These are phyloP conservation scores for Arachis monticola DNA, from an alignment of 331 rosid genomes.

Conservation along the genomic window DNA sequence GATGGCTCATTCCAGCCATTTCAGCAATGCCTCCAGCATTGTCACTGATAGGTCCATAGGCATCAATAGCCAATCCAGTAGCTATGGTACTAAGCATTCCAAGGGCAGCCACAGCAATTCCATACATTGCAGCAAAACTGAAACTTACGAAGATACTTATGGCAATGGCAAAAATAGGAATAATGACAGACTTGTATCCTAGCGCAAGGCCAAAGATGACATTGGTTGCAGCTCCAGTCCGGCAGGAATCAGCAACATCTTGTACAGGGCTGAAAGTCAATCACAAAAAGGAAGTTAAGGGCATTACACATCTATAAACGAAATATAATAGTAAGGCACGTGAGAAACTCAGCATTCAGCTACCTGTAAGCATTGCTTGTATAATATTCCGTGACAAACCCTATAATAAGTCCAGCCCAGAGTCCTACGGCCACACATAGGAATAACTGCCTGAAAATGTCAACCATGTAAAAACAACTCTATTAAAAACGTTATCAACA, in stretches of 20 bases:
- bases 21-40: slow-evolving; percentile 90
- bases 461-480: slow-evolving; percentile 21
- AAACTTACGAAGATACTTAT: slow-evolving; percentile 78
- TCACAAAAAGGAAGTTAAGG: slow-evolving; percentile 27
- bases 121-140: slow-evolving; percentile 82
- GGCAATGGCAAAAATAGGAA: slow-evolving; percentile 81
- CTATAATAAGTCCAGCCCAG: slow-evolving; percentile 89
- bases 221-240: slow-evolving; percentile 88
- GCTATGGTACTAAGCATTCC: slow-evolving; percentile 88
- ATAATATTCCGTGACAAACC: slow-evolving; percentile 79
- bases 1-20: slow-evolving; percentile 92
- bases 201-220: slow-evolving; percentile 89
- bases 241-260: slow-evolving; percentile 92
- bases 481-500: slow-evolving; percentile 1
- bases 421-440: slow-evolving; percentile 81
- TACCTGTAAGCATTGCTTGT: slow-evolving; percentile 90
- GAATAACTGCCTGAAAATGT: slow-evolving; percentile 69
- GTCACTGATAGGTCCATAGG: slow-evolving; percentile 85
- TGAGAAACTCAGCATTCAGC: background rate
- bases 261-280: slow-evolving; percentile 67
- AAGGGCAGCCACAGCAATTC: slow-evolving; percentile 79
- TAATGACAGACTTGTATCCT: slow-evolving; percentile 78
- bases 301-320: background rate
- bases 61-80: slow-evolving; percentile 82
- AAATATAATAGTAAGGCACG: no score